phyloP scores from a whole-genome alignment of 2,329 filamentous ascomycete genomes.

The Cordyceps pruinosa region DNA sequence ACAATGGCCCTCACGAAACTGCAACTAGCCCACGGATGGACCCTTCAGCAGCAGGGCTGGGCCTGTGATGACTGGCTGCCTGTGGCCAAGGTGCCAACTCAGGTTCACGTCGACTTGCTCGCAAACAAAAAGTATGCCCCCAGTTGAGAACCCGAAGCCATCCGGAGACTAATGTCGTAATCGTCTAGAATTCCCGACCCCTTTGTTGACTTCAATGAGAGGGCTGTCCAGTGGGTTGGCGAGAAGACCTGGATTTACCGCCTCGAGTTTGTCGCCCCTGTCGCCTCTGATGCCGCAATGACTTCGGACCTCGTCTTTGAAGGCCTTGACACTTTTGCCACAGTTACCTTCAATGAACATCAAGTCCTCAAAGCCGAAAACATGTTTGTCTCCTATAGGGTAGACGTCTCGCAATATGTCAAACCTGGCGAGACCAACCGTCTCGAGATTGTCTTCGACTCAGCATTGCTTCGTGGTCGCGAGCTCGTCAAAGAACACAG shows the following conservation, averaged over 20 bases:
- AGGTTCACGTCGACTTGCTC: conserved; percentile 32
- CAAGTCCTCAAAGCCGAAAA: conserved; percentile 51
- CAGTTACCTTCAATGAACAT: conserved; percentile 47
- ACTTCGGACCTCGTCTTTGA: conserved; percentile 49
- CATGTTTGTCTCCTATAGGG: conserved; percentile 55
- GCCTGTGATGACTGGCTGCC: conserved; percentile 27
- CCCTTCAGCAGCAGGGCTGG: conserved; percentile 20
- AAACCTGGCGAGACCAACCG: conserved; percentile 31
- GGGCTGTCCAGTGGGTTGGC: conserved; percentile 54
- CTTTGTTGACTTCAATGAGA: conserved; percentile 55
- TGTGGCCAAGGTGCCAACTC: conserved; percentile 27
- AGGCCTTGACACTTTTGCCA: conserved; percentile 58
- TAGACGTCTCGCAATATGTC: conserved; percentile 41
- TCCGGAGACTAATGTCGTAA: neutral
- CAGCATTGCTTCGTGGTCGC: conserved; percentile 44
- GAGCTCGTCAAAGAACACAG: conserved; percentile 44
- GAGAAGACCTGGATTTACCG: conserved; percentile 54
- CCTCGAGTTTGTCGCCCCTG: conserved; percentile 40
- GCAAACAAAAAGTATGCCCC: conserved; percentile 26
- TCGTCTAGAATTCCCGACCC: conserved; percentile 43
- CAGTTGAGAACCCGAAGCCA: neutral
- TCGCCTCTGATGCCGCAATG: conserved; percentile 18
- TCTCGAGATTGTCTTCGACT: conserved; percentile 51
- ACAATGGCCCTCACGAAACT: conserved; percentile 3
- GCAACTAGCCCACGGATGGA: conserved; percentile 20